Evolutionary conservation across 768 basidiomycete species (phyloP), one percentile per base, ranked within the genome.

Genomic region (Termitomyces heimii): DNA sequence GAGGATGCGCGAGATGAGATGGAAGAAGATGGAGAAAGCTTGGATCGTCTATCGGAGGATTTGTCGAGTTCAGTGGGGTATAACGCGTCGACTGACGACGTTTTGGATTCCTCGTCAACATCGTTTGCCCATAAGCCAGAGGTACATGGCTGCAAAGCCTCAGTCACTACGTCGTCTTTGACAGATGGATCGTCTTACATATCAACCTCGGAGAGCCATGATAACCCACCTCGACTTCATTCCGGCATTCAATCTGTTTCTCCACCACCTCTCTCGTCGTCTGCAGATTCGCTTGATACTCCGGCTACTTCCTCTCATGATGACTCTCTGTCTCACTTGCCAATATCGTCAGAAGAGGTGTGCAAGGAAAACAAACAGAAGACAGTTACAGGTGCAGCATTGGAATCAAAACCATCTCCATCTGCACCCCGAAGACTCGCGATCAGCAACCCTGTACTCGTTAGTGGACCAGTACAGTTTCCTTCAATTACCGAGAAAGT

Each of bases 221-320:
- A 64, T 18, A 65, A 61, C 40, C 47, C 45, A 28, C 42, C 47
- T 51, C 40, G 54, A 47, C 53, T 48, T 37, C 59, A 59, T 32
- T 40, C 62, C 18, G 53, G 65, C 47, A 54, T 57, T 45, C 63
- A 64, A 14, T 65, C 68, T 20, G 28, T 58, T n/a, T 71, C 71
- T 26, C 74, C 79, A 43, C 82, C 83, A 8, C 79, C 77, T 12
- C 70, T 85, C 8, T 79, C 82, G 5, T 81, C 82, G 5, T 84
- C 83, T 5, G 76, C 79, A 0, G 86, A 87, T 58, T 88, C 86
- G 1, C 65, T 87, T 49, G 77, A 76, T 10, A 80, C 83, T 13
- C 80, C 79, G 2, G 76, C 80, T 2, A 73, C 76, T 6, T 79
- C 82, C 8, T 84, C 85, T 14, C 79, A 71, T 31, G 80, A 77